A percentile compares a stretch with the other conserved stretches of the same genome.
Conservation (phyloP, 345 rosid species). For the Mercurialis annua region DNA sequence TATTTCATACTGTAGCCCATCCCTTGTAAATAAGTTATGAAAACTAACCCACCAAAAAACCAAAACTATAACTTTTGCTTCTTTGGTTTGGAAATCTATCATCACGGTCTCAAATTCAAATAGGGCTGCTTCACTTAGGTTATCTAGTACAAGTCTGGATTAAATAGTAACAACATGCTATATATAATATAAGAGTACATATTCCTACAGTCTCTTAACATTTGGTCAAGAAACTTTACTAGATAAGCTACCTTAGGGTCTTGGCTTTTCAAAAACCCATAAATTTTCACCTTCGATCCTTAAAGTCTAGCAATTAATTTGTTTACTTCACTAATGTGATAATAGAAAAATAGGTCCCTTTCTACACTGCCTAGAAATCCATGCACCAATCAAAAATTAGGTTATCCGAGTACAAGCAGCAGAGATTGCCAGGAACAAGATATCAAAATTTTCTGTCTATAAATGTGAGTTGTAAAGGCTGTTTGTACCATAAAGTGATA, state of each 20-base stretch:
- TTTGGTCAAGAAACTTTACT: not conserved
- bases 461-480: not conserved
- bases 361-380: not conserved
- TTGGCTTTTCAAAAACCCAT: not conserved
- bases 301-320: not conserved
- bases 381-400: not conserved
- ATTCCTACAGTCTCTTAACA: too few relatives aligned
- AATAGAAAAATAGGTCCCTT: not conserved
- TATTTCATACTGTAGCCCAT: not conserved
- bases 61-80: not conserved
- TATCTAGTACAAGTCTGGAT: not conserved
- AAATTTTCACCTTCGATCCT: not conserved
- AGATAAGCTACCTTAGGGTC: not conserved
- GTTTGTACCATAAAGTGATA: not conserved
- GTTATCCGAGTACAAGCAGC: not conserved
- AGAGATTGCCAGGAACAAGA: conserved; percentile 10
- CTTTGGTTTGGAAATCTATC: not conserved
- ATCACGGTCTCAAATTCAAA: not conserved
- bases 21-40: not conserved
- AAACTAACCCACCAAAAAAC: not conserved
- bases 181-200: conserved; percentile 1
- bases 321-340: not conserved
- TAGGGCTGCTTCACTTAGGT: not conserved
- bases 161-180: not conserved
- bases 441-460: not conserved